phyloP scores from a whole-genome alignment of 2,329 filamentous ascomycete species.

The Cordyceps javanica region DNA sequence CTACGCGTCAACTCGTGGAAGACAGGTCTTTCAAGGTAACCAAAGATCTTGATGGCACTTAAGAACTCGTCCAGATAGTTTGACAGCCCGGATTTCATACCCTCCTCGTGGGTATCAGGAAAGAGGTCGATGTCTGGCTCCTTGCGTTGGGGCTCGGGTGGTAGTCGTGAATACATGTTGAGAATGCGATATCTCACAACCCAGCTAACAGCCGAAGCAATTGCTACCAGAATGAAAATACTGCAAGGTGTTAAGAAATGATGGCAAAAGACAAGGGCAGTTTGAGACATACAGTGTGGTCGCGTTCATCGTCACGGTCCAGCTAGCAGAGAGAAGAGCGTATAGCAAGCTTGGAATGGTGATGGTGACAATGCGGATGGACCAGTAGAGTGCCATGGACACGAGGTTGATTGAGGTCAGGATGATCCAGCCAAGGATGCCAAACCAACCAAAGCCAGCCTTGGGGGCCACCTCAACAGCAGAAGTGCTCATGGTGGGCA shows the following conservation, averaged over 20 bases:
- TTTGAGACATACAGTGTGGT: slow-evolving; percentile 69
- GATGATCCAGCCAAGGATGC: slow-evolving; percentile 49
- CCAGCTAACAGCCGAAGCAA: slow-evolving; percentile 86
- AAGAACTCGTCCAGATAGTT: slow-evolving; percentile 98
- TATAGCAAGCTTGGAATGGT: slow-evolving; percentile 87
- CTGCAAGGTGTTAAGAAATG: slow-evolving; percentile 31
- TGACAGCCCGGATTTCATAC: slow-evolving; percentile 83
- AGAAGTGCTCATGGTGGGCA: slow-evolving; percentile 31
- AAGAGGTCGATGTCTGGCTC: slow-evolving; percentile 94
- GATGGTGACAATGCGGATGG: slow-evolving; percentile 79
- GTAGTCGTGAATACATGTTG: slow-evolving; percentile 92
- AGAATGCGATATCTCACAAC: slow-evolving; percentile 91
- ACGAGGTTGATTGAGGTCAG: slow-evolving; percentile 49
- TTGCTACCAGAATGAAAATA: slow-evolving; percentile 67
- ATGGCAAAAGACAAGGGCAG: background rate
- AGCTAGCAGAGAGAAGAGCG: slow-evolving; percentile 79
- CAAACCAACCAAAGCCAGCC: slow-evolving; percentile 49
- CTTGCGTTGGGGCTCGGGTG: slow-evolving; percentile 90
- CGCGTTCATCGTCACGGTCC: slow-evolving; percentile 98
- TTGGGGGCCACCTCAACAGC: slow-evolving; percentile 30
- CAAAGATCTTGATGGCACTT: slow-evolving; percentile 98
- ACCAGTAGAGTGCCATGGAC: slow-evolving; percentile 64
- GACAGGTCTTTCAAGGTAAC: slow-evolving; percentile 90
- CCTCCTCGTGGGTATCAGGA: slow-evolving; percentile 84
- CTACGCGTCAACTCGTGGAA: slow-evolving; percentile 96